Conservation (phyloP, 352 stramenopile genomes). For the Globisporangium sylvaticum region DNA sequence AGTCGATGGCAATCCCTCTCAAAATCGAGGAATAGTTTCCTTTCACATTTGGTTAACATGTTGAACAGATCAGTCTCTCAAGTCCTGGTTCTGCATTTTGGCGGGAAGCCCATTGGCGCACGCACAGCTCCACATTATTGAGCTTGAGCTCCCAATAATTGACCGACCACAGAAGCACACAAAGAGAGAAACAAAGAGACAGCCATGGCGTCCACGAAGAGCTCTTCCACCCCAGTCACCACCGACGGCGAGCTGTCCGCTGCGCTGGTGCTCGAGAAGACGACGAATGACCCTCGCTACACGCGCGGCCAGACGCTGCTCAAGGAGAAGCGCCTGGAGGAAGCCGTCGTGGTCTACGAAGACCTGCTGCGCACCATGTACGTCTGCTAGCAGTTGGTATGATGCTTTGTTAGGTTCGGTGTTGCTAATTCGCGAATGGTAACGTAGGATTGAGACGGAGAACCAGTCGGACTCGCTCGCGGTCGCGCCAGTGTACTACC, state of each 20-base stretch:
- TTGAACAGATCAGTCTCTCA: neutral
- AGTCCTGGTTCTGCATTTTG: neutral
- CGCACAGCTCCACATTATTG: neutral
- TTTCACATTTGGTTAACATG: neutral
- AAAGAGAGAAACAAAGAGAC: neutral
- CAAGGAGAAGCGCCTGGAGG: slow-evolving; percentile 79
- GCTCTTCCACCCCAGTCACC: neutral
- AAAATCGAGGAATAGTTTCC: neutral
- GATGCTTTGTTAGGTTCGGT: neutral
- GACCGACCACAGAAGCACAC: neutral
- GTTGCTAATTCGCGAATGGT: neutral
- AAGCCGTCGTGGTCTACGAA: slow-evolving; percentile 69
- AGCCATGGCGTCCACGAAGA: slow-evolving; percentile 7
- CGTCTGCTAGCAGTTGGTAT: neutral
- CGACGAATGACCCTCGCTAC: slow-evolving; percentile 70
- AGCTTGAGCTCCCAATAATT: neutral
- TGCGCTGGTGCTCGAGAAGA: slow-evolving; percentile 43
- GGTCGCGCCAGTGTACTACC: slow-evolving; percentile 74
- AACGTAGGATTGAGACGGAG: slow-evolving; percentile 56
- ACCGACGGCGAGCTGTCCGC: neutral
- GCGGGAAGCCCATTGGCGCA: neutral
- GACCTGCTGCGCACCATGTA: slow-evolving; percentile 82
- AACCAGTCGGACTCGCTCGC: slow-evolving; percentile 60
- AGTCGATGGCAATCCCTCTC: neutral
- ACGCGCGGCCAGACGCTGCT: slow-evolving; percentile 59